A percentile compares a stretch with the other conserved stretches of the same genome.
Conservation (phyloP, 441 rosid genomes). For the Populus tomentosa region DNA sequence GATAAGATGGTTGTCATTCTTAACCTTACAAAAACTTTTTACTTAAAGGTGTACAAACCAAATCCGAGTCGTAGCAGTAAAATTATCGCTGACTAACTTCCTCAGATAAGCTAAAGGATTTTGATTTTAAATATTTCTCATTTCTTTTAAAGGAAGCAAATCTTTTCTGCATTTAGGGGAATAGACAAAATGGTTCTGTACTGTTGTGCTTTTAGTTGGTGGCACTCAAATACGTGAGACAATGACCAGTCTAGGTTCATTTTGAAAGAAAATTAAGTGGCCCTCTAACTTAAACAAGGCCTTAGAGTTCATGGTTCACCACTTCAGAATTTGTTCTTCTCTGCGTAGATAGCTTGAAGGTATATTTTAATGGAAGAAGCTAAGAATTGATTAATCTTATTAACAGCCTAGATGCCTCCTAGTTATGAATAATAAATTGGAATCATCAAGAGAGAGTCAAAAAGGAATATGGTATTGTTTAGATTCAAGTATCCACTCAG, state of each 20-base stretch:
- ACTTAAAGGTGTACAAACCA: background rate
- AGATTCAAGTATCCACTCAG: background rate
- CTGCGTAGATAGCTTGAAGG: background rate
- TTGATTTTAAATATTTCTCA: background rate
- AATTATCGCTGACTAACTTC: background rate
- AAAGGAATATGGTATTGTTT: background rate
- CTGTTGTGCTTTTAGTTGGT: background rate
- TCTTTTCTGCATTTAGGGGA: background rate
- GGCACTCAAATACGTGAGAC: background rate
- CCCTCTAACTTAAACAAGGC: background rate
- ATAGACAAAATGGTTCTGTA: background rate
- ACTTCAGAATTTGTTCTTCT: constrained; percentile 4
- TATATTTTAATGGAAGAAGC: background rate
- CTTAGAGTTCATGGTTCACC: constrained; percentile 3
- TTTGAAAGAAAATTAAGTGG: background rate
- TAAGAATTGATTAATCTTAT: background rate
- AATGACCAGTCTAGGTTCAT: background rate
- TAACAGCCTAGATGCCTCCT: constrained; percentile 13
- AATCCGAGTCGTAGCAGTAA: background rate
- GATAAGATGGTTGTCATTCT: background rate
- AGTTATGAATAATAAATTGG: background rate
- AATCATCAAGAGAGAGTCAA: background rate
- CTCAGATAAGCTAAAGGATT: background rate
- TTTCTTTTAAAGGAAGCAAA: background rate
- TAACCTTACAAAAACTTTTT: background rate